phyloP scores from a whole-genome alignment of 768 basidiomycete genomes.

The Zangia roseola region DNA sequence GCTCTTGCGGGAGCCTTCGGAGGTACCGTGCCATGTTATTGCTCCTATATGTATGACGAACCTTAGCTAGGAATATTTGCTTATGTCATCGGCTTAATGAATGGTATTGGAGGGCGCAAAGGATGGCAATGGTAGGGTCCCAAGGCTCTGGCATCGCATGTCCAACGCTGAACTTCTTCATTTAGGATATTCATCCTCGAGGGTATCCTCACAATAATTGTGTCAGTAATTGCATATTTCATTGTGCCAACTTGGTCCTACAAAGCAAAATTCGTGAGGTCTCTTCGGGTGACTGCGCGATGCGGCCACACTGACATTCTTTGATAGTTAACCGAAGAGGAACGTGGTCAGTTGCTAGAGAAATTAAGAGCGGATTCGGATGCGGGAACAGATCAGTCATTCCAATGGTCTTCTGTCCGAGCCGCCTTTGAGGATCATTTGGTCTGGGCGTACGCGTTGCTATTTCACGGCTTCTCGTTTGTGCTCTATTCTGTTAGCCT shows the following conservation, averaged over 20 bases:
- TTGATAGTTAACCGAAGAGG: slow-evolving; percentile 48
- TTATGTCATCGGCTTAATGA: slow-evolving; percentile 58
- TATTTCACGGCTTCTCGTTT: slow-evolving; percentile 64
- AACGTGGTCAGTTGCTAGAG: slow-evolving; percentile 48
- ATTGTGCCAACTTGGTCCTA: slow-evolving; percentile 60
- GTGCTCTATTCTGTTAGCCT: slow-evolving; percentile 57
- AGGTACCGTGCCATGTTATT: slow-evolving; percentile 28
- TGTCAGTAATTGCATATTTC: slow-evolving; percentile 50
- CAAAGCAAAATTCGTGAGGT: slow-evolving; percentile 52
- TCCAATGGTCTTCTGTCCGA: slow-evolving; percentile 55
- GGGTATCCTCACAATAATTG: slow-evolving; percentile 48
- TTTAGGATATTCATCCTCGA: slow-evolving; percentile 59
- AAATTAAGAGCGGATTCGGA: slow-evolving; percentile 55
- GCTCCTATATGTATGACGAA: neutral
- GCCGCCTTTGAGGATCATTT: slow-evolving; percentile 58
- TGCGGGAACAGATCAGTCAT: slow-evolving; percentile 49
- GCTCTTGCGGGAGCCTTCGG: slow-evolving; percentile 66
- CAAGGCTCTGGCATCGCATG: neutral
- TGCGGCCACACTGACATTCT: neutral
- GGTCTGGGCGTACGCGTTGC: slow-evolving; percentile 57
- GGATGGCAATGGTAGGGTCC: slow-evolving; percentile 57
- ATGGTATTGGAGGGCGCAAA: slow-evolving; percentile 54
- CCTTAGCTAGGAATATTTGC: slow-evolving; percentile 49
- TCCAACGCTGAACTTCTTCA: neutral
- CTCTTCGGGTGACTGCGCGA: neutral